These are phyloP conservation scores for Harringtonia aguacate DNA, from an alignment of 2,329 filamentous ascomycete genomes.

Conservation along the genomic window DNA sequence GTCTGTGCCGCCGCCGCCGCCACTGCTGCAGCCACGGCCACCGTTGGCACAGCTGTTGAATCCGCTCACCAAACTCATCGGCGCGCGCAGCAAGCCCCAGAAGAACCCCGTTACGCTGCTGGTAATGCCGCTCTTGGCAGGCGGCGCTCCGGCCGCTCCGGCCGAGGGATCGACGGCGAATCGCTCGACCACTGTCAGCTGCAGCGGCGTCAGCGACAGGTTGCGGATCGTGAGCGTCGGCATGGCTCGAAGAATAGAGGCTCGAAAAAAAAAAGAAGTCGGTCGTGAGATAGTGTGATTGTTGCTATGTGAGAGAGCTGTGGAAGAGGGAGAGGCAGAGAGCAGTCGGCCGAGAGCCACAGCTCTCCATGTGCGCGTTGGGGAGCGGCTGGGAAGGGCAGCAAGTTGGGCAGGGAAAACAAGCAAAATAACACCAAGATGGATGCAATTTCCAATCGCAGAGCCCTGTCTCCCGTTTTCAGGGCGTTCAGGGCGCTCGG, in stretches of 20 bases:
- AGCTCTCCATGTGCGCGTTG: too few relatives aligned
- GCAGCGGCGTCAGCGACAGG: conserved; percentile 61
- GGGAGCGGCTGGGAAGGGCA: too few relatives aligned
- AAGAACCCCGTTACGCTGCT: conserved; percentile 34
- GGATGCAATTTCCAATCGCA: too few relatives aligned
- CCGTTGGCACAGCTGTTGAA: conserved; percentile 14
- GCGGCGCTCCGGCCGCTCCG: conserved; percentile 8
- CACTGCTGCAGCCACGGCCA: not conserved
- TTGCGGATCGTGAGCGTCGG: conserved; percentile 66
- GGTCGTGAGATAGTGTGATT: too few relatives aligned
- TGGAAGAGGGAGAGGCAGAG: not conserved
- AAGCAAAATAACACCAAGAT: too few relatives aligned
- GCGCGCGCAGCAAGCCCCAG: conserved; percentile 5
- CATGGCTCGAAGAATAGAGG: too few relatives aligned
- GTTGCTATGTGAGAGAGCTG: too few relatives aligned
- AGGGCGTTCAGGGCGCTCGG: too few relatives aligned
- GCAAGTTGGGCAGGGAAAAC: too few relatives aligned
- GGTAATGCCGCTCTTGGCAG: conserved; percentile 29
- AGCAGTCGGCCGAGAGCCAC: not conserved
- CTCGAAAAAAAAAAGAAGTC: too few relatives aligned
- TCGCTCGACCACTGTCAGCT: conserved; percentile 62
- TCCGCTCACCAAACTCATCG: not conserved
- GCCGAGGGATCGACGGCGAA: conserved; percentile 41
- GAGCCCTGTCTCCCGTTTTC: too few relatives aligned
- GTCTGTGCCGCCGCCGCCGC: not conserved